Percentiles rank a stretch among this genome's conserved stretches.
Conservation (phyloP, 805 yeast species). For the Kodamaea leandrae region DNA sequence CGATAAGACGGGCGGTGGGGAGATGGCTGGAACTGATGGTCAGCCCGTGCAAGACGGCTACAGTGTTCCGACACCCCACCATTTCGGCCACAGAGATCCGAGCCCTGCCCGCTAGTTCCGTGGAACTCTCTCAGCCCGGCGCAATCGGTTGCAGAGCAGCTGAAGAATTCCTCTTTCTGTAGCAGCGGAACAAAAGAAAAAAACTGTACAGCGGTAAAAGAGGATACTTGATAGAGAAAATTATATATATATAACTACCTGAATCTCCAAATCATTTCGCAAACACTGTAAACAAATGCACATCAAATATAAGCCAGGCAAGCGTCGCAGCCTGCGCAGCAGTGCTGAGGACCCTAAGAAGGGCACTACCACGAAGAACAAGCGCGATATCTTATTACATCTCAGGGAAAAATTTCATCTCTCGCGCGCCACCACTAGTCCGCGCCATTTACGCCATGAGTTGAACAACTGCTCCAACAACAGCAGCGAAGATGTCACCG, state of each 20-base stretch:
- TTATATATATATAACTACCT: constrained; percentile 1
- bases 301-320: constrained; percentile 6
- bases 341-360: neutral
- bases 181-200: neutral
- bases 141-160: neutral
- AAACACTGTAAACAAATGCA: constrained; percentile 4
- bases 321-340: constrained; percentile 2
- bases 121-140: neutral
- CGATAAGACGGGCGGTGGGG: no score
- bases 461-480: neutral
- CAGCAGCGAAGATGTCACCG: constrained; percentile 1
- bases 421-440: neutral
- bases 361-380: neutral
- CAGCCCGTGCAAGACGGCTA: no score
- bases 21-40: no score
- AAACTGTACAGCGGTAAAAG: constrained; percentile 1
- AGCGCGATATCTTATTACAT: neutral
- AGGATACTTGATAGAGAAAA: neutral
- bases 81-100: no score
- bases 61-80: no score
- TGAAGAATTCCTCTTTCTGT: neutral
- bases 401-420: neutral
- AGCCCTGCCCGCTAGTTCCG: neutral
- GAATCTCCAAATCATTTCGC: neutral
- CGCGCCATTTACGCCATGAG: neutral